Conservation (phyloP, 306 rosid species). For the Mucuna pruriens region DNA sequence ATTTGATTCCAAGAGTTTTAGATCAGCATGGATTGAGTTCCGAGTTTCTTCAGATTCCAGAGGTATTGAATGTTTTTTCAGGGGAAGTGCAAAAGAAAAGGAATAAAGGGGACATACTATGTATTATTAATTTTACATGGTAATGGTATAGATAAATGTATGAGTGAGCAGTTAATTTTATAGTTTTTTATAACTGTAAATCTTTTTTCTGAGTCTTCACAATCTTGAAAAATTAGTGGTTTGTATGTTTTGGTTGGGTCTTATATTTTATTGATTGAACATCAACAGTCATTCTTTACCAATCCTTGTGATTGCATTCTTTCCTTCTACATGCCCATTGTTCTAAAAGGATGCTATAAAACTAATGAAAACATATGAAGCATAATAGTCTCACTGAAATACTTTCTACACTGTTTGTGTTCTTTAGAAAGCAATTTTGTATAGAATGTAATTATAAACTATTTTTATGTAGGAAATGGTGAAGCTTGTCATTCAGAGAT, state of each 20-base stretch:
- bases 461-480: slow-evolving; percentile 72
- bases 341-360: slow-evolving; percentile 7
- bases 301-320: slow-evolving; percentile 20
- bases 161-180: slow-evolving; percentile 25
- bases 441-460: slow-evolving; percentile 23
- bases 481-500: slow-evolving; percentile 78
- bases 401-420: neutral
- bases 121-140: slow-evolving; percentile 20
- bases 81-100: slow-evolving; percentile 10
- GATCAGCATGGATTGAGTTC: slow-evolving; percentile 90
- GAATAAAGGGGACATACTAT: neutral
- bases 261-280: slow-evolving; percentile 8
- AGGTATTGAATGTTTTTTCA: slow-evolving; percentile 55
- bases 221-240: slow-evolving; percentile 26
- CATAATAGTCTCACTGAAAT: neutral
- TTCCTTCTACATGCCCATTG: neutral
- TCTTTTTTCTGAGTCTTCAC: slow-evolving; percentile 14
- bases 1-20: slow-evolving; percentile 96
- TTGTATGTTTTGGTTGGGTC: slow-evolving; percentile 8
- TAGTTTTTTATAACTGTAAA: neutral
- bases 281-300: neutral
- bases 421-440: slow-evolving; percentile 6
- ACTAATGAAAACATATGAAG: slow-evolving; percentile 4
- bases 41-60: slow-evolving; percentile 90
- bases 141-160: slow-evolving; percentile 18